Conservation (phyloP, 768 basidiomycete genomes). For the Cytidiella melzeri region DNA sequence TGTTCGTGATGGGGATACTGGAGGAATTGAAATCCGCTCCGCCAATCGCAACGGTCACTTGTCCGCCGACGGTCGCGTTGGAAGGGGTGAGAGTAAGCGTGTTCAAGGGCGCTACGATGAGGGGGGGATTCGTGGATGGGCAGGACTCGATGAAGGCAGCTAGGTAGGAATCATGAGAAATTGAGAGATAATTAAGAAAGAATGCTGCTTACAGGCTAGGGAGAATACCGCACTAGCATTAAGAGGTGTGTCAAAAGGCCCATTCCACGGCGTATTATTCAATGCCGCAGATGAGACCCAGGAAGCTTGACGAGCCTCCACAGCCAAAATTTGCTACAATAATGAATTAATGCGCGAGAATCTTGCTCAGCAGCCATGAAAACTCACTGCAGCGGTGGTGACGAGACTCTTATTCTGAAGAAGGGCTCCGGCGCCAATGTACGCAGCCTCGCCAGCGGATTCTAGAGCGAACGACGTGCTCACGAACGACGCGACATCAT, state of each 20-base stretch:
- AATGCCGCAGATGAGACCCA: slow-evolving; percentile 37
- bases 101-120: slow-evolving; percentile 44
- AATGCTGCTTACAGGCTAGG: slow-evolving; percentile 31
- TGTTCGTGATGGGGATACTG: slow-evolving; percentile 5
- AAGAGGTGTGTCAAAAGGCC: slow-evolving; percentile 35
- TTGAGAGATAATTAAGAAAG: background rate
- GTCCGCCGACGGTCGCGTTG: slow-evolving; percentile 24
- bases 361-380: too few species aligned
- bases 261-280: slow-evolving; percentile 40
- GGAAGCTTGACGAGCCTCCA: slow-evolving; percentile 45
- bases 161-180: slow-evolving; percentile 23
- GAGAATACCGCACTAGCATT: slow-evolving; percentile 38
- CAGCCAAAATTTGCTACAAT: slow-evolving; percentile 46
- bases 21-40: slow-evolving; percentile 3
- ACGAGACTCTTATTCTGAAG: slow-evolving; percentile 37
- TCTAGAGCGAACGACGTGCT: slow-evolving; percentile 43
- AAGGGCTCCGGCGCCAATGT: slow-evolving; percentile 47
- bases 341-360: background rate
- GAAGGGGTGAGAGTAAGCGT: slow-evolving; percentile 27
- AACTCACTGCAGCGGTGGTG: slow-evolving; percentile 40
- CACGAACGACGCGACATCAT: slow-evolving; percentile 37
- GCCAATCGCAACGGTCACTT: slow-evolving; percentile 20
- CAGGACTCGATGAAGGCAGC: slow-evolving; percentile 41
- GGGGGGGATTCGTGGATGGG: slow-evolving; percentile 39
- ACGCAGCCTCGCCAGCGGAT: slow-evolving; percentile 49